Evolutionary conservation across 768 basidiomycete species (phyloP).

Genomic region (Kwoniella dendrophila): DNA sequence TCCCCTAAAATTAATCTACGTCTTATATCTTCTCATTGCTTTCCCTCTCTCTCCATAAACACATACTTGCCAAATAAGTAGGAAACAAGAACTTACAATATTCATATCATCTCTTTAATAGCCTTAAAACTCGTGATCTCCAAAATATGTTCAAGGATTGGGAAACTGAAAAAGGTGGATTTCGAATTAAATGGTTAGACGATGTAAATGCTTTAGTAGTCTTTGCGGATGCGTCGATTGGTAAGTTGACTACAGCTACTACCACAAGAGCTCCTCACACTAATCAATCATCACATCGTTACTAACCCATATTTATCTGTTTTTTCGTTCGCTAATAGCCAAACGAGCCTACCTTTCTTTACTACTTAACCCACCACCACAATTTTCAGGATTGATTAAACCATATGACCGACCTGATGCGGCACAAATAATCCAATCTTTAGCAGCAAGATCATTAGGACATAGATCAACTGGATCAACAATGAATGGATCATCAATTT

Average conservation of each 20-base stretch:
- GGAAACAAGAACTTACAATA: too few relatives aligned
- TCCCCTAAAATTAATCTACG: too few relatives aligned
- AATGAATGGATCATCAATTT: conserved; percentile 13
- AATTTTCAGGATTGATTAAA: conserved; percentile 61
- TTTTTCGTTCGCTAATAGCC: conserved; percentile 62
- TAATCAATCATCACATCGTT: neutral
- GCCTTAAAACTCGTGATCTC: conserved; percentile 93
- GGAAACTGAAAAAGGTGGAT: conserved; percentile 82
- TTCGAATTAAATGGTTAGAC: conserved; percentile 99
- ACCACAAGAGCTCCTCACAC: neutral
- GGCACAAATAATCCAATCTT: conserved; percentile 61
- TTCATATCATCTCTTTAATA: conserved; percentile 21
- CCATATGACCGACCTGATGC: conserved; percentile 97
- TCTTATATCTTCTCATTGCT: neutral
- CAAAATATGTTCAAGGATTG: conserved; percentile 87
- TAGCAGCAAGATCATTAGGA: conserved; percentile 55
- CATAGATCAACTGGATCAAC: conserved; percentile 41
- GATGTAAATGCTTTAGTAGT: conserved; percentile 94
- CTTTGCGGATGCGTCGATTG: conserved; percentile 83
- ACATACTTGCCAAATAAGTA: too few relatives aligned
- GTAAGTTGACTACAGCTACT: conserved; percentile 62
- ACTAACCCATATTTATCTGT: neutral
- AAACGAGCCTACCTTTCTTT: conserved; percentile 93
- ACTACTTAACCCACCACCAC: conserved; percentile 72
- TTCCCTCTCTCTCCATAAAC: neutral